phyloP scores from a whole-genome alignment of 345 rosid genomes.

The Bretschneidera sinensis region DNA sequence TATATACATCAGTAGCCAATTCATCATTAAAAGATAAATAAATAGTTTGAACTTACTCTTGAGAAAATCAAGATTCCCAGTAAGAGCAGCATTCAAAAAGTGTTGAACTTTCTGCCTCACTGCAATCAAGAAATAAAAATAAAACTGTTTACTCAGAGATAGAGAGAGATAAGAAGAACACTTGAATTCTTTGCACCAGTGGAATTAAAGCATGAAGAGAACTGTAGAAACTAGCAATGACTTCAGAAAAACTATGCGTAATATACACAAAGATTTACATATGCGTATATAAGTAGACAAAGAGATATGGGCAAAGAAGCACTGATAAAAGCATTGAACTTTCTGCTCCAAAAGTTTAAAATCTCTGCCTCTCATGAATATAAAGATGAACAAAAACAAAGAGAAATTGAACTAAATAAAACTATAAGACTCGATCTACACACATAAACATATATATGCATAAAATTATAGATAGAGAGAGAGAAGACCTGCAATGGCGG shows the following conservation, averaged over 20 bases:
- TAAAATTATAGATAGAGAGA: slow-evolving; percentile 10
- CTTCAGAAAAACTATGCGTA: too few relatives aligned
- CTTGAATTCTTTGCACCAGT: neutral
- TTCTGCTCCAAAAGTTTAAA: neutral
- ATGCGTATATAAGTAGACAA: too few relatives aligned
- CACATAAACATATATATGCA: too few relatives aligned
- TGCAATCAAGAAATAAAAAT: slow-evolving; percentile 23
- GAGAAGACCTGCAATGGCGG: slow-evolving; percentile 69
- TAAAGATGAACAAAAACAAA: slow-evolving; percentile 6
- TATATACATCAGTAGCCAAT: too few relatives aligned
- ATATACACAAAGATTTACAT: too few relatives aligned
- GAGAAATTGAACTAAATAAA: neutral
- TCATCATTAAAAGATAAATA: too few relatives aligned
- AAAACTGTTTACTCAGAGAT: neutral
- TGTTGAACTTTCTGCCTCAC: slow-evolving; percentile 73
- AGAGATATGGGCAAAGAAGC: neutral
- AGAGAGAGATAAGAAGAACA: too few relatives aligned
- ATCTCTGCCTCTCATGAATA: neutral
- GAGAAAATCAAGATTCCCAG: slow-evolving; percentile 79
- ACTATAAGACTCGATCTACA: neutral
- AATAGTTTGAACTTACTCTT: slow-evolving; percentile 48
- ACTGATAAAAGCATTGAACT: neutral
- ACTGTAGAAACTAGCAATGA: too few relatives aligned
- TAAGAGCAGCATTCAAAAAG: slow-evolving; percentile 60
- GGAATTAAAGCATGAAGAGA: neutral